These are phyloP conservation scores for Linnemannia zychae DNA, from an alignment of 192 early-diverging fungal genomes.

Conservation along the genomic window DNA sequence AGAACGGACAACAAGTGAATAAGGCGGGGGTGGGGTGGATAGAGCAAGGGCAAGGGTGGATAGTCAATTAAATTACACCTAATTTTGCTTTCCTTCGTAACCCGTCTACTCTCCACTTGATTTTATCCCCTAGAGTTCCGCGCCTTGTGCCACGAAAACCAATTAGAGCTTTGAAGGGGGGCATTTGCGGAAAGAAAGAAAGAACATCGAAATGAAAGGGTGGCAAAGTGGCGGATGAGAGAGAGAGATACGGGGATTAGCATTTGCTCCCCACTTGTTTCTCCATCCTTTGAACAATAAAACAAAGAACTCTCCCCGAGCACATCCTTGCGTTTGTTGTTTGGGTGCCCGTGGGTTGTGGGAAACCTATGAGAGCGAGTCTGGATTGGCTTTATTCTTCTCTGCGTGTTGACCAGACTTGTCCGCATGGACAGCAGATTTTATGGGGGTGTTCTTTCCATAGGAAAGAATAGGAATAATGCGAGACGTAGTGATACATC, in stretches of 20 bases:
- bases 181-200: conserved; percentile 12
- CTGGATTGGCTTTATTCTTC: neutral
- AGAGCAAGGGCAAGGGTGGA: neutral
- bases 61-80: neutral
- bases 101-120: neutral
- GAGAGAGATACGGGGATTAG: conserved; percentile 14
- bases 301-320: neutral
- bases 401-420: neutral
- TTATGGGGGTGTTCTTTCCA: neutral
- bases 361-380: neutral
- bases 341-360: conserved; percentile 3
- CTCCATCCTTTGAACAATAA: neutral
- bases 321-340: neutral
- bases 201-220: conserved; percentile 7
- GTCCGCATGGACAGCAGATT: neutral
- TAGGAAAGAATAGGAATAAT: neutral
- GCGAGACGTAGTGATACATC: neutral
- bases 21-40: neutral
- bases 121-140: too few relatives aligned
- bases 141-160: neutral
- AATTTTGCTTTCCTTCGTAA: neutral
- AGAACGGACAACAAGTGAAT: neutral
- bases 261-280: conserved; percentile 22
- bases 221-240: neutral
- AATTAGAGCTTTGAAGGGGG: neutral